Percentiles rank a stretch among this genome's conserved stretches.
phyloP scores from a whole-genome alignment of 169 alveolate species.

The Cryptosporidium canis region DNA sequence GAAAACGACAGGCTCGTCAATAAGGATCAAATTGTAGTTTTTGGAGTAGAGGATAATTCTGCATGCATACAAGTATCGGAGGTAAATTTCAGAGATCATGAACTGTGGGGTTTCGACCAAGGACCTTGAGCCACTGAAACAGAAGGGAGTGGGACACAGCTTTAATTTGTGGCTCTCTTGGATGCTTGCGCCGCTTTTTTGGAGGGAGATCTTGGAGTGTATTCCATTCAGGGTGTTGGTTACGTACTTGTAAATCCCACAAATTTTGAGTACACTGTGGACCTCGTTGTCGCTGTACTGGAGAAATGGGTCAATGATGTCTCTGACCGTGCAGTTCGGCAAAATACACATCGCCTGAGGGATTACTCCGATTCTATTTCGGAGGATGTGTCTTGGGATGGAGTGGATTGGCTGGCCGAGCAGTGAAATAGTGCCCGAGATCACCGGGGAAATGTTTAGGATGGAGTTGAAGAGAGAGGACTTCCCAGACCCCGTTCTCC shows the following conservation, averaged over 20 bases:
- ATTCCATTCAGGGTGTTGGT: slow-evolving; percentile 32
- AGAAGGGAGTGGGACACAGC: not conserved
- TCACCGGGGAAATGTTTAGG: slow-evolving; percentile 39
- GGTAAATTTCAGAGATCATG: slow-evolving; percentile 30
- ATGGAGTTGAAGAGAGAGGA: slow-evolving; percentile 81
- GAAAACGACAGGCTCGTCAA: slow-evolving; percentile 40
- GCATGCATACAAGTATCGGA: slow-evolving; percentile 37
- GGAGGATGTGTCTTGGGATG: slow-evolving; percentile 45
- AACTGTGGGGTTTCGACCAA: not conserved
- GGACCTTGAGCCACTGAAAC: not conserved
- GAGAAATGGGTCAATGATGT: slow-evolving; percentile 49
- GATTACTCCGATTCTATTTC: slow-evolving; percentile 58
- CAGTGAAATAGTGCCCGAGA: slow-evolving; percentile 12
- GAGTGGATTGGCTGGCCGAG: slow-evolving; percentile 36
- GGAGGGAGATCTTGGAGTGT: slow-evolving; percentile 6
- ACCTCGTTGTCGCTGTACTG: slow-evolving; percentile 48
- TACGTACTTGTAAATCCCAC: slow-evolving; percentile 53
- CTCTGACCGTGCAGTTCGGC: slow-evolving; percentile 63
- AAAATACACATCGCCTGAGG: slow-evolving; percentile 49
- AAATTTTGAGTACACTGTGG: slow-evolving; percentile 44
- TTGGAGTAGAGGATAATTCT: slow-evolving; percentile 48
- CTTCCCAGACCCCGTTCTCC: slow-evolving; percentile 89
- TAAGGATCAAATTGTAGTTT: slow-evolving; percentile 29
- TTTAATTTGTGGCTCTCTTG: not conserved
- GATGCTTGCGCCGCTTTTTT: not conserved